Evolutionary conservation across 2,329 filamentous ascomycete genomes (phyloP).

Genomic region (Phyllosticta citrichinensis): DNA sequence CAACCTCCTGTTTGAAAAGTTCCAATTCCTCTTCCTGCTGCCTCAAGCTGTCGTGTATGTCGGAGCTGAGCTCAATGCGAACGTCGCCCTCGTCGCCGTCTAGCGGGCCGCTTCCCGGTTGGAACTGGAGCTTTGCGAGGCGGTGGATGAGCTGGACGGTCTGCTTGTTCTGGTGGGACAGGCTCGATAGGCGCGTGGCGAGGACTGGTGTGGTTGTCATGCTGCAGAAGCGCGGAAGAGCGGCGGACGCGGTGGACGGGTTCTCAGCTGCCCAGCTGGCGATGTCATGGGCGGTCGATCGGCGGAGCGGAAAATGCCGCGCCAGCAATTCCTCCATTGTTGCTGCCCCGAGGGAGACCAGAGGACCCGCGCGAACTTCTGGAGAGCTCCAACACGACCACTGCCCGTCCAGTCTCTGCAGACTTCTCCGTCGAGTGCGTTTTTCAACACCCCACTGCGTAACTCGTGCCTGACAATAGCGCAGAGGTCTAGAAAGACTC

Average conservation of each 20-base stretch:
- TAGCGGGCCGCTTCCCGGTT: constrained; percentile 50
- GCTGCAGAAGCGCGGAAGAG: constrained; percentile 15
- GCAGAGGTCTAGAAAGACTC: neutral
- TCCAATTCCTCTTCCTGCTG: constrained; percentile 78
- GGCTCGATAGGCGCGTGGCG: constrained; percentile 38
- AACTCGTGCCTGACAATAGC: neutral
- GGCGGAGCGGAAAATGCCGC: constrained; percentile 7
- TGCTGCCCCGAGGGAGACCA: neutral
- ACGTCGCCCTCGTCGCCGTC: constrained; percentile 53
- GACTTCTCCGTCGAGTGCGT: neutral
- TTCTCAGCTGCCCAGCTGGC: neutral
- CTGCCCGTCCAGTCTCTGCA: neutral
- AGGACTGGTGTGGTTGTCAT: constrained; percentile 30
- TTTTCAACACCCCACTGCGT: neutral
- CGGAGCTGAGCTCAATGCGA: constrained; percentile 62
- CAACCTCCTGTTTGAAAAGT: constrained; percentile 65
- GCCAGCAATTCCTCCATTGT: constrained; percentile 1
- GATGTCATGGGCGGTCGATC: constrained; percentile 9
- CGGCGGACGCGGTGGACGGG: neutral
- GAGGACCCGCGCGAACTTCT: neutral
- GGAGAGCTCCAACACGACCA: neutral
- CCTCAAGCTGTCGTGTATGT: constrained; percentile 70
- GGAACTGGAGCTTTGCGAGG: constrained; percentile 50
- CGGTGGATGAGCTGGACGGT: constrained; percentile 47
- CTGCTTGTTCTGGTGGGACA: constrained; percentile 44